Conservation (phyloP, 2,329 filamentous ascomycete species). For the Aaosphaeria pasadenensis region DNA sequence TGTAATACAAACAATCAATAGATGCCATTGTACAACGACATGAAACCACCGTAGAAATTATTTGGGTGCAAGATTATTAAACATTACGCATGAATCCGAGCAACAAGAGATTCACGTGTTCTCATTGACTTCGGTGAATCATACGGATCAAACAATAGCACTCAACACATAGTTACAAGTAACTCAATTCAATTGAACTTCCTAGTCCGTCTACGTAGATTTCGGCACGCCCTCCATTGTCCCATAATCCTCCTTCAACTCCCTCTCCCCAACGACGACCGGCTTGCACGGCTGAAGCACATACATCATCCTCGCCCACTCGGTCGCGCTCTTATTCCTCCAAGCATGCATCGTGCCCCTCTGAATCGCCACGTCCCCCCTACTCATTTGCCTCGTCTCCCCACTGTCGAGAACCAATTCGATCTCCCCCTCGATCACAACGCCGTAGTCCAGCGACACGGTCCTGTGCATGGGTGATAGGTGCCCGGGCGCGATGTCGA, state of each 20-base stretch:
- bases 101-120: too few relatives aligned
- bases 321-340: constrained; percentile 25
- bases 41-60: neutral
- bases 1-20: too few relatives aligned
- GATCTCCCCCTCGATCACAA: constrained; percentile 38
- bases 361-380: constrained; percentile 36
- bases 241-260: constrained; percentile 26
- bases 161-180: too few relatives aligned
- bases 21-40: too few relatives aligned
- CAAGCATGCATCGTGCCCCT: constrained; percentile 40
- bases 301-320: constrained; percentile 30
- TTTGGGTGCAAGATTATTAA: neutral
- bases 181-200: neutral
- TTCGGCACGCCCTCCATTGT: constrained; percentile 28
- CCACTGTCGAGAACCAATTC: constrained; percentile 36
- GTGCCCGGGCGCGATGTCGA: constrained; percentile 29
- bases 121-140: neutral
- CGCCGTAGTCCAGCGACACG: constrained; percentile 37
- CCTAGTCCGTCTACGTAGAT: constrained; percentile 13
- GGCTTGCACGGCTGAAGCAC: constrained; percentile 27
- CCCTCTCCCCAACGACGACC: constrained; percentile 20
- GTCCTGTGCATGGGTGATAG: constrained; percentile 39
- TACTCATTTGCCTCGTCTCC: constrained; percentile 29
- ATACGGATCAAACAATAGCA: neutral
- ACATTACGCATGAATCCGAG: neutral